A percentile compares a stretch with the other conserved stretches of the same genome.
Evolutionary conservation across 805 yeast species (phyloP).

Genomic region (Candida adriatica): DNA sequence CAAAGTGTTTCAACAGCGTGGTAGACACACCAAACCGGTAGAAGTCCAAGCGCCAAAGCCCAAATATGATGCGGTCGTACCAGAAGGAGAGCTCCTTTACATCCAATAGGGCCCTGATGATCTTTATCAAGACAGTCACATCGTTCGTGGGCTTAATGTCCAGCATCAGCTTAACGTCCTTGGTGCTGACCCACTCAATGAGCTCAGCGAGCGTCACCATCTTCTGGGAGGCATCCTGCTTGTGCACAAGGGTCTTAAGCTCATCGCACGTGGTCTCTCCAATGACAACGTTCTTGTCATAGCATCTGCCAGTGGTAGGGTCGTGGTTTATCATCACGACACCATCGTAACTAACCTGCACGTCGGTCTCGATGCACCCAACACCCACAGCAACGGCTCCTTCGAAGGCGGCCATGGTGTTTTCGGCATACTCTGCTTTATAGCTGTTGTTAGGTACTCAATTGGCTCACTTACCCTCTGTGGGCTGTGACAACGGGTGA

Average conservation of each 20-base stretch:
- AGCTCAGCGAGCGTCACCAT: slow-evolving; percentile 38
- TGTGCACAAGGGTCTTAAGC: slow-evolving; percentile 30
- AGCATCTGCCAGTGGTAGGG: slow-evolving; percentile 40
- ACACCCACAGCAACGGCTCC: slow-evolving; percentile 39
- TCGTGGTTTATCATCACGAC: slow-evolving; percentile 51
- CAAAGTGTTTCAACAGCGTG: slow-evolving; percentile 30
- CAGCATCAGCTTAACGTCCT: slow-evolving; percentile 32
- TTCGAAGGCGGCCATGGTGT: slow-evolving; percentile 38
- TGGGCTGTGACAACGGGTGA: slow-evolving; percentile 10
- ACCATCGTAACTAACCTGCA: slow-evolving; percentile 49
- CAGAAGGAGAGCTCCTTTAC: slow-evolving; percentile 36
- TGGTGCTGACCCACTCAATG: slow-evolving; percentile 27
- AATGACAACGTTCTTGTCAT: slow-evolving; percentile 33
- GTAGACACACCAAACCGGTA: slow-evolving; percentile 34
- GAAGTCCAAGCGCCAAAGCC: slow-evolving; percentile 46
- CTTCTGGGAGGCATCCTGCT: slow-evolving; percentile 26
- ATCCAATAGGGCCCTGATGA: slow-evolving; percentile 29
- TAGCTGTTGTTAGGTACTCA: slow-evolving; percentile 15
- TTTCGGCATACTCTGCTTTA: slow-evolving; percentile 37
- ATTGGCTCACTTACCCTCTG: slow-evolving; percentile 10
- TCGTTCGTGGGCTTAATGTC: slow-evolving; percentile 45
- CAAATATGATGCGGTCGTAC: slow-evolving; percentile 40
- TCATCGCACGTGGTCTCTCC: slow-evolving; percentile 29
- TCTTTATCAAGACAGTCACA: slow-evolving; percentile 34
- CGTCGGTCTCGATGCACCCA: slow-evolving; percentile 45